Evolutionary conservation across 106 monocot genomes (phyloP), one percentile per base, ranked within the genome.

Genomic region (Dendrobium nobile): DNA sequence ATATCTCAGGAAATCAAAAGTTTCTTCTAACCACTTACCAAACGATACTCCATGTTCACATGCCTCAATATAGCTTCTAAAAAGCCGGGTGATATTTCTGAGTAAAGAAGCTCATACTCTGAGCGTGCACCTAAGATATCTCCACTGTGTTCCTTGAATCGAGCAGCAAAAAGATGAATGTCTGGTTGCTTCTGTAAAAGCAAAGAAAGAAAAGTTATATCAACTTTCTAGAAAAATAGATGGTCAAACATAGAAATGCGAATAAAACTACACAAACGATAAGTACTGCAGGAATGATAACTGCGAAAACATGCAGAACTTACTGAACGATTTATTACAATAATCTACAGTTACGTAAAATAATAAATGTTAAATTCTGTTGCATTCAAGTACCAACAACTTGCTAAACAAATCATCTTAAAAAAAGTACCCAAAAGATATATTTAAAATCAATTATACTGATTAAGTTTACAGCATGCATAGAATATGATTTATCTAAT

Each of bases 81-180:
- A 74, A 92, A 80, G 76, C 87, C 88, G 73, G 91, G 91, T 68
- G 87, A 86, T 80, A 87, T 73, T 80, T 94, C 97, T 28, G 92
- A 88, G 75, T 89, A 85, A 82, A 98, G 84, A 83, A 87, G 85
- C 78, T 94, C 87, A 84, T 89, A 98, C 64, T 89, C 87, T 68
- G 84, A 67, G 72, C 91, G 94, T 27, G 97, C 97, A 65, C 97
- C 97, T 44, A 47, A 11, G 68, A 92, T 47, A 85, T 98, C 97
- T 75, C 87, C 94, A 87, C 56, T 89, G 26, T 84, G 82, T 83
- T 98, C 97, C 82, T 91, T 98, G 84, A 98, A 98, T 85, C 87
- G 88, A 19, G 97, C 97, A 79, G 91, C 92, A 80, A 98, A 98
- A 77, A 98, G 84, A 73, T 95, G 97, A 84, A 95, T 94, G 54